These are phyloP conservation scores for Epichloe hybrida DNA, from an alignment of 2,329 filamentous ascomycete species.

Conservation along the genomic window DNA sequence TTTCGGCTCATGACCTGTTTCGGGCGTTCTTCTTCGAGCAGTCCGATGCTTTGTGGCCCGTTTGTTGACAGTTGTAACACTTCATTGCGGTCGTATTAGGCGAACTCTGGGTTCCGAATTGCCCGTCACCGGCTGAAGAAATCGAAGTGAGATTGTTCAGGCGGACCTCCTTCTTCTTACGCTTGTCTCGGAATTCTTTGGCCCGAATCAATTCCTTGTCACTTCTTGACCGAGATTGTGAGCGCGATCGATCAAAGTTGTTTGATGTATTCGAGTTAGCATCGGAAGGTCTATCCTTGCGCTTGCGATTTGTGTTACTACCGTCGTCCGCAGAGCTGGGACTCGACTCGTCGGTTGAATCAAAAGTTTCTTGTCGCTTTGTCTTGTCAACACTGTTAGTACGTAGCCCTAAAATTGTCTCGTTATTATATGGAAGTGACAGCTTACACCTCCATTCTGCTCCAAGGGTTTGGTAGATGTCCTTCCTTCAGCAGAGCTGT, in stretches of 20 bases:
- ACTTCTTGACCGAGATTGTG: conserved; percentile 17
- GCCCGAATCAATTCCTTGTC: conserved; percentile 17
- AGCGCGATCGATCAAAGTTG: conserved; percentile 18
- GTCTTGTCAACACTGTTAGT: not conserved
- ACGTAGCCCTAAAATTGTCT: too few relatives aligned
- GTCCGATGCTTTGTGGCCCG: conserved; percentile 44
- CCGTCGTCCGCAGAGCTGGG: conserved; percentile 10
- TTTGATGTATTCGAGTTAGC: conserved; percentile 9
- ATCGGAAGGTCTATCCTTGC: conserved; percentile 15
- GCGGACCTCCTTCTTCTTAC: conserved; percentile 53
- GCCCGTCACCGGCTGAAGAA: conserved; percentile 27
- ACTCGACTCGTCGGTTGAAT: conserved; percentile 14
- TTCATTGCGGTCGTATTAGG: conserved; percentile 17
- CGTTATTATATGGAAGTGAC: not conserved
- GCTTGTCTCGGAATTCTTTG: conserved; percentile 41
- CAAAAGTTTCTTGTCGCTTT: conserved; percentile 8
- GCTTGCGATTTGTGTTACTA: conserved; percentile 11
- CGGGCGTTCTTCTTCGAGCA: conserved; percentile 29
- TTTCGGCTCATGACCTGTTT: not conserved
- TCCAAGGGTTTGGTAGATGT: conserved; percentile 22
- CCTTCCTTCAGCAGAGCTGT: conserved; percentile 19
- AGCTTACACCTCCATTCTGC: conserved; percentile 13
- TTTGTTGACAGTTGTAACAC: conserved; percentile 49
- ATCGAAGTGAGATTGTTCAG: conserved; percentile 50
- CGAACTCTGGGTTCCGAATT: conserved; percentile 6